These are phyloP conservation scores for Endocarpon pusillum DNA, from an alignment of 495 filamentous ascomycete genomes.

Conservation along the genomic window DNA sequence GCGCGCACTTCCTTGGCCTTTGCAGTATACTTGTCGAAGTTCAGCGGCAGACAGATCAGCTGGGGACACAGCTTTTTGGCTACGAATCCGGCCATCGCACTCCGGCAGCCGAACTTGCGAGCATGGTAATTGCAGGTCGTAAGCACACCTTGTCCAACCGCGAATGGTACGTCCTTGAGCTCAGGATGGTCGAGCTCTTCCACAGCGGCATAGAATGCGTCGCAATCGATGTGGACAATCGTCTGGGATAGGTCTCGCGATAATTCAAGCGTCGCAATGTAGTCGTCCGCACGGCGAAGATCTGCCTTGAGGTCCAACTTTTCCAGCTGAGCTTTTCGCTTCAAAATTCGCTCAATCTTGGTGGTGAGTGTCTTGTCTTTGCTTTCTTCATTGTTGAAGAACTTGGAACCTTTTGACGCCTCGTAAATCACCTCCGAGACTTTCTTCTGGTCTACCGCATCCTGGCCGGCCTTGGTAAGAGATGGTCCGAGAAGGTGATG, in stretches of 20 bases:
- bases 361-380: conserved; percentile 68
- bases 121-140: conserved; percentile 94
- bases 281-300: conserved; percentile 60
- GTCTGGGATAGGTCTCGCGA: conserved; percentile 67
- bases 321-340: conserved; percentile 61
- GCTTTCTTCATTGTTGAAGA: conserved; percentile 79
- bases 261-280: conserved; percentile 61
- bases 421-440: conserved; percentile 97
- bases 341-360: conserved; percentile 70
- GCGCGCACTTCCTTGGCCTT: conserved; percentile 82
- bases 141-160: conserved; percentile 80
- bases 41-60: conserved; percentile 64
- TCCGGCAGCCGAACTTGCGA: conserved; percentile 74
- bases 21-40: conserved; percentile 78
- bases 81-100: conserved; percentile 91
- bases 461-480: conserved; percentile 85
- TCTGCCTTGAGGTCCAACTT: conserved; percentile 56
- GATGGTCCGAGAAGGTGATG: conserved; percentile 77
- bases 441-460: conserved; percentile 82
- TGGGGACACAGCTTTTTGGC: conserved; percentile 87
- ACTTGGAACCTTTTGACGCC: conserved; percentile 91
- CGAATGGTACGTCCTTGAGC: conserved; percentile 77
- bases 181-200: conserved; percentile 86
- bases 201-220: conserved; percentile 94
- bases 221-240: conserved; percentile 88